phyloP scores from a whole-genome alignment of 208 protist genomes.

The Spongospora subterranea region DNA sequence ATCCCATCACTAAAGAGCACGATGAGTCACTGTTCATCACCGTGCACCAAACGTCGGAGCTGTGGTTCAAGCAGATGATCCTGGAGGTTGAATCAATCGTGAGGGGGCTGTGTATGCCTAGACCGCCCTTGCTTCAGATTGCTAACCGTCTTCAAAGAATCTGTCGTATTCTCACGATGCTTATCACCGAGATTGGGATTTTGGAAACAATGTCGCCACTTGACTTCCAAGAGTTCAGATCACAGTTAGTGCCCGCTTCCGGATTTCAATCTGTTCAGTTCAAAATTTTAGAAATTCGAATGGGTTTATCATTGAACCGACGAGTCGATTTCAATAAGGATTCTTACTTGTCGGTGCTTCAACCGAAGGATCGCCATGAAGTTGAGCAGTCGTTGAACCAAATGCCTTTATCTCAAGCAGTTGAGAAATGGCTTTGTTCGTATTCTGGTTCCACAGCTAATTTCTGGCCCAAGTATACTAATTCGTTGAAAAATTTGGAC shows the following conservation, averaged over 20 bases:
- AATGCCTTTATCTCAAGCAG: not conserved
- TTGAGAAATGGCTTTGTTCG: not conserved
- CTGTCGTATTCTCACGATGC: not conserved
- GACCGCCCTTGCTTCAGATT: not conserved
- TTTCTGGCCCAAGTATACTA: not conserved
- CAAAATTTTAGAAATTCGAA: not conserved
- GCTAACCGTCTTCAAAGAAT: not conserved
- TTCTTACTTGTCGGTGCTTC: not conserved
- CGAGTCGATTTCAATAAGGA: not conserved
- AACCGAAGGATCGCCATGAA: not conserved
- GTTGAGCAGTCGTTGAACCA: not conserved
- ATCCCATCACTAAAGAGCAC: not conserved
- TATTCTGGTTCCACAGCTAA: not conserved
- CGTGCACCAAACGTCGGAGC: not conserved
- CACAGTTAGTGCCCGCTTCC: not conserved
- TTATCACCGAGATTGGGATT: not conserved
- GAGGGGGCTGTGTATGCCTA: not conserved
- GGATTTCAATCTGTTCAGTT: conserved; percentile 50
- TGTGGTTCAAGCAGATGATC: conserved; percentile 45
- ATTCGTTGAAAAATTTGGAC: not conserved
- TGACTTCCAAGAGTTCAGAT: not conserved
- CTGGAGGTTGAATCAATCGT: not conserved
- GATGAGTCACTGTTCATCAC: conserved; percentile 53
- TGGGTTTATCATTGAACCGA: not conserved
- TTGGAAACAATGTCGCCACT: conserved; percentile 44